phyloP scores from a whole-genome alignment of 768 basidiomycete genomes.

The Infundibulicybe gibba region DNA sequence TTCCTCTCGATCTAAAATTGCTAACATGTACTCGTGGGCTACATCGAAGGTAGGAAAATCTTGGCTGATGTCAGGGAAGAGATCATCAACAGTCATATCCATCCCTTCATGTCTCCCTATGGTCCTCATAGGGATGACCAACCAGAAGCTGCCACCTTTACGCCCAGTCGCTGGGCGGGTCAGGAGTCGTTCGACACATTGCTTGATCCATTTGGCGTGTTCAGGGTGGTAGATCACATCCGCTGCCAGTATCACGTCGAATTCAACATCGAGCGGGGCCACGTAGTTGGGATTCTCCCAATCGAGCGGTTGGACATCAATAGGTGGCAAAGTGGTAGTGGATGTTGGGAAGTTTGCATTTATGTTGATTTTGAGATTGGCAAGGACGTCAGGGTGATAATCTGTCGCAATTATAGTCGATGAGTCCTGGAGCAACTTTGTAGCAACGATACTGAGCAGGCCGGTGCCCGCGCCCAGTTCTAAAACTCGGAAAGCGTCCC shows the following conservation, averaged over 20 bases:
- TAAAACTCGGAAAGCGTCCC: conserved; percentile 42
- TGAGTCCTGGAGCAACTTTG: conserved; percentile 30
- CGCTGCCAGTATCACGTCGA: conserved; percentile 74
- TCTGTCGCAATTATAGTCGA: conserved; percentile 63
- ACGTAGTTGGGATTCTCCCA: conserved; percentile 51
- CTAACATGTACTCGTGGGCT: conserved; percentile 26
- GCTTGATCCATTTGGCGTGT: conserved; percentile 68
- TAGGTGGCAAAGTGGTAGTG: conserved; percentile 11
- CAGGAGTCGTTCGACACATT: conserved; percentile 54
- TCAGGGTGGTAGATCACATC: conserved; percentile 75
- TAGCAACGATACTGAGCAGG: conserved; percentile 67
- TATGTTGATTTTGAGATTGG: conserved; percentile 63
- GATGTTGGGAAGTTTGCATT: conserved; percentile 37
- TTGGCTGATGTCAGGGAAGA: conserved; percentile 40
- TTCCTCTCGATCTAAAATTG: conserved; percentile 43
- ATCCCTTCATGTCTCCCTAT: conserved; percentile 62
- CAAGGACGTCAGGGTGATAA: conserved; percentile 72
- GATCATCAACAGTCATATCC: conserved; percentile 48
- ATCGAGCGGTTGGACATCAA: conserved; percentile 54
- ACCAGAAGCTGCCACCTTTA: conserved; percentile 57
- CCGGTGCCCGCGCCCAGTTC: conserved; percentile 90
- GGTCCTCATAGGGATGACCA: conserved; percentile 67
- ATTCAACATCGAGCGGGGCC: conserved; percentile 34
- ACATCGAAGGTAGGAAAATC: conserved; percentile 1
- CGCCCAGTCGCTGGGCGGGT: conserved; percentile 16